Evolutionary conservation across 2,329 filamentous ascomycete species (phyloP), one percentile per base, ranked within the genome.

Genomic region (Aspergillus brasiliensis): DNA sequence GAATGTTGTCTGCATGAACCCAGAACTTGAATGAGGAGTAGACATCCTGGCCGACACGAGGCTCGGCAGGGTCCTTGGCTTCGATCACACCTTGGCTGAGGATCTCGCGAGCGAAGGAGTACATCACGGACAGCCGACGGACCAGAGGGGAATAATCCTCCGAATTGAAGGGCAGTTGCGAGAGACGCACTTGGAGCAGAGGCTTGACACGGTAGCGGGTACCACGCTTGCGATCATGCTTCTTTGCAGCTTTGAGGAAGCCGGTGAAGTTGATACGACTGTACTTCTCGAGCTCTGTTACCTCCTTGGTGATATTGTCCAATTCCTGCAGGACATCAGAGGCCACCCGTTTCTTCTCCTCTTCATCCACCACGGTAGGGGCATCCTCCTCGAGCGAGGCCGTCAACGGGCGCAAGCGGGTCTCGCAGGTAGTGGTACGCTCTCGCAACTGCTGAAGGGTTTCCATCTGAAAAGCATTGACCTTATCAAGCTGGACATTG

Each of bases 191-290:
- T 79, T 97, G 91, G 78, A 98, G 88, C 81, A 98, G 88, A 27
- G 95, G 93, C 23, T 92, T 88, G 67, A 98, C 90, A 75, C 89
- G 91, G 81, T 98, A 98, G 56, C 88, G 85, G 66, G 88, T 84
- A 58, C 93, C 93, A 66, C 94, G 86, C 80, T 94, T 96, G 67
- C 95, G 91, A 78, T 99, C 95, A 78, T 99, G 95, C 81, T 99
- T 99, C 87, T 99, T 99, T 58, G 92, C 92, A 51, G 96, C 96
- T 83, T 99, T 99, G 73, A 97, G 85, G 78, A 98, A 97, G 51
- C 92, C 95, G 5, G 95, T 97, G 78, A 97, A 99, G 80, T 99
- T 99, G 80, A 97, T 89, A 65, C 89, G 91, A 77, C 92, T 95
- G 80, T 95, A 99, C 76, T 91, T 95, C 79, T 97, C 95, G 67